Conservation (phyloP, 768 basidiomycete genomes). For the Dictyophora rubrovolvata region DNA sequence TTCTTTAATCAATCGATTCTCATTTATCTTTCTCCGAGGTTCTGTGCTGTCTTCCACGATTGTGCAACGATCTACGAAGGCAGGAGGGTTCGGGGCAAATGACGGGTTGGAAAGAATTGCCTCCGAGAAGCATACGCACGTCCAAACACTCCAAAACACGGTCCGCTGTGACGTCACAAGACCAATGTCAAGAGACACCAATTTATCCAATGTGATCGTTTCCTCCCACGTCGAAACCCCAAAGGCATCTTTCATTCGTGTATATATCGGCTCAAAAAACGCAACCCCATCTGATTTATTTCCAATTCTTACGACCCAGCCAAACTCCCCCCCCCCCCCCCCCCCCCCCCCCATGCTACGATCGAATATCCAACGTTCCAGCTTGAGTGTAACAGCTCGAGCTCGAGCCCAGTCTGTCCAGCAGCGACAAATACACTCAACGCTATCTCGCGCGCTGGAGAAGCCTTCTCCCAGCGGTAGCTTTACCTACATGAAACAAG, state of each 20-base stretch:
- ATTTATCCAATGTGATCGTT: not conserved
- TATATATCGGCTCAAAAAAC: not conserved
- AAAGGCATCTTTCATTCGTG: not conserved
- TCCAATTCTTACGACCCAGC: not conserved
- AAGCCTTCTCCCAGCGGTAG: not conserved
- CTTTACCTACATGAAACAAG: not conserved
- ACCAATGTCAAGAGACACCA: not conserved
- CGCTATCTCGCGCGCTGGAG: not conserved
- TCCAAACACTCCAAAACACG: not conserved
- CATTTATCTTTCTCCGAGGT: not conserved
- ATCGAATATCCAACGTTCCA: not conserved
- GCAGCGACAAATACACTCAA: not conserved
- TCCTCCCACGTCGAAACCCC: not conserved
- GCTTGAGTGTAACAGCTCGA: too few species aligned
- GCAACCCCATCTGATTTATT: not conserved
- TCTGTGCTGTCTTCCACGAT: not conserved
- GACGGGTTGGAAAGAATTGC: not conserved
- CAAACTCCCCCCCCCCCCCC: not conserved
- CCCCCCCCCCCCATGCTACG: not conserved
- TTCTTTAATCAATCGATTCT: not conserved
- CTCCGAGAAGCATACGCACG: not conserved
- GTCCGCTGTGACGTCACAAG: not conserved
- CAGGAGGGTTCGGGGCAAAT: not conserved
- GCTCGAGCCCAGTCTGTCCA: not conserved
- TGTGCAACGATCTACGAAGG: not conserved